phyloP scores from a whole-genome alignment of 176 grass and related monocot species.

The Panicum miliaceum region DNA sequence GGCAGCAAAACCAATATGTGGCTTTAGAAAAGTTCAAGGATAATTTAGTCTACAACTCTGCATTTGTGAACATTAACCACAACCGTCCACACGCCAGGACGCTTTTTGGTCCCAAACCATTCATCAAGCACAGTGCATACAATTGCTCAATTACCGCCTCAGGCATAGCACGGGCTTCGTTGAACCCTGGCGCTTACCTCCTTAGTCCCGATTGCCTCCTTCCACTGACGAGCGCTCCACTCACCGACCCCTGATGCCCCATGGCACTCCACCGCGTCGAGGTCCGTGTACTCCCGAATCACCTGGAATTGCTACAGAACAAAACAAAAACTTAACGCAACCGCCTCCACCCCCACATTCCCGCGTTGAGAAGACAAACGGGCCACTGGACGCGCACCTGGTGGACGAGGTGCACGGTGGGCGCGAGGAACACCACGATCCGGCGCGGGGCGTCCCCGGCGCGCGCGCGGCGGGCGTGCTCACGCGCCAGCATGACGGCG shows the following conservation, averaged over 20 bases:
- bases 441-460: slow-evolving; percentile 37
- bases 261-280: slow-evolving; percentile 48
- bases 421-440: slow-evolving; percentile 61
- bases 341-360: background rate
- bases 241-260: slow-evolving; percentile 49
- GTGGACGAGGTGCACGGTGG: slow-evolving; percentile 65
- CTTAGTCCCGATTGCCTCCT: slow-evolving; percentile 47
- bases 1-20: background rate
- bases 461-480: slow-evolving; percentile 42
- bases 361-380: background rate
- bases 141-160: background rate
- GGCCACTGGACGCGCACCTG: slow-evolving; percentile 40
- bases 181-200: slow-evolving; percentile 30
- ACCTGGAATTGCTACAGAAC: slow-evolving; percentile 56
- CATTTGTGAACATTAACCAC: background rate
- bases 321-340: background rate
- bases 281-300: slow-evolving; percentile 51
- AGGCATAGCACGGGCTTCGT: background rate
- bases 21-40: background rate
- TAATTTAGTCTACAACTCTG: background rate
- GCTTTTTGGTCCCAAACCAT: background rate
- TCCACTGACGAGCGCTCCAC: slow-evolving; percentile 51
- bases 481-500: slow-evolving; percentile 65
- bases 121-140: slow-evolving; percentile 12
- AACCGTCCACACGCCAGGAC: background rate